Conservation (phyloP, 352 stramenopile genomes). For the Phytophthora foliorum region DNA sequence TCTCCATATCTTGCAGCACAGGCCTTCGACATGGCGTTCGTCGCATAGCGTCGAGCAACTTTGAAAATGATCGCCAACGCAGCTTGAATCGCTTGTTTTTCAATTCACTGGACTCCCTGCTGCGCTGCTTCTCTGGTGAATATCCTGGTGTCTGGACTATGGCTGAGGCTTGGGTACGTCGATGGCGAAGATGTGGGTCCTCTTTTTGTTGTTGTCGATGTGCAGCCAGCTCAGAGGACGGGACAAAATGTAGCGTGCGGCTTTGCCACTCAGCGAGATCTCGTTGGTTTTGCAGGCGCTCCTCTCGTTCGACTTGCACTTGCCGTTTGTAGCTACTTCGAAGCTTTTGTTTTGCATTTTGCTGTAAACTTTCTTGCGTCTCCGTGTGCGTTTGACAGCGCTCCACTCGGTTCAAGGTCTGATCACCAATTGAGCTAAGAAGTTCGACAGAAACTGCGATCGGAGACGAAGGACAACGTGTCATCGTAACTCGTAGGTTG, state of each 20-base stretch:
- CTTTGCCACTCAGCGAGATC: slow-evolving; percentile 50
- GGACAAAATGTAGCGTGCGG: slow-evolving; percentile 51
- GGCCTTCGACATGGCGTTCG: slow-evolving; percentile 63
- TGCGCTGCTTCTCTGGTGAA: slow-evolving; percentile 47
- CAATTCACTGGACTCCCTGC: slow-evolving; percentile 46
- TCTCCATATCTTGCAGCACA: slow-evolving; percentile 77
- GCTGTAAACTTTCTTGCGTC: slow-evolving; percentile 36
- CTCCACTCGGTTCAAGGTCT: slow-evolving; percentile 36
- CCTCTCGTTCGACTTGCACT: slow-evolving; percentile 25
- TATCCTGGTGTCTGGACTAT: slow-evolving; percentile 65
- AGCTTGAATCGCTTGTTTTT: slow-evolving; percentile 48
- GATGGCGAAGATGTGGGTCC: slow-evolving; percentile 28
- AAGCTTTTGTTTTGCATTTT: slow-evolving; percentile 35
- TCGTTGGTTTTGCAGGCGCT: slow-evolving; percentile 48
- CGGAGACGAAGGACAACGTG: slow-evolving; percentile 56
- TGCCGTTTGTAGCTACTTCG: slow-evolving; percentile 48
- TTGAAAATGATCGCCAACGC: slow-evolving; percentile 56
- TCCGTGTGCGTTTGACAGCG: slow-evolving; percentile 33
- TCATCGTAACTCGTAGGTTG: slow-evolving; percentile 44
- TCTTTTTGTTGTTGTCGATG: slow-evolving; percentile 23
- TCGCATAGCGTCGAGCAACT: slow-evolving; percentile 64
- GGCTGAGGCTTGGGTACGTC: slow-evolving; percentile 44
- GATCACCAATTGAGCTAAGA: neutral
- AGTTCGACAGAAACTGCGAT: slow-evolving; percentile 32
- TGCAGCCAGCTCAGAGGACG: slow-evolving; percentile 32